Evolutionary conservation across 345 rosid species (phyloP).

Genomic region (rapeseed (Brassica napus)): DNA sequence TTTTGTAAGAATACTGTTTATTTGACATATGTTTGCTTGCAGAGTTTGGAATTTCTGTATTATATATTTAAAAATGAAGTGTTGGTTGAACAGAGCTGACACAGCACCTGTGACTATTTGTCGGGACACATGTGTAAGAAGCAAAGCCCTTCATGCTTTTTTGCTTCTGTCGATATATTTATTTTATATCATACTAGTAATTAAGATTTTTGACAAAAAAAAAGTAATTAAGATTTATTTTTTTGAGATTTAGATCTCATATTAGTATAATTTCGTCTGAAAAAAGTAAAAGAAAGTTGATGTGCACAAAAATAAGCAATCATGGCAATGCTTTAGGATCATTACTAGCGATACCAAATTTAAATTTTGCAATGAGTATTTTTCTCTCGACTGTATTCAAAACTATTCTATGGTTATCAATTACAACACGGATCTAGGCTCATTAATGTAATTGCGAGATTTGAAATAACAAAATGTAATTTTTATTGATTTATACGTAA

Average conservation of each 20-base stretch:
- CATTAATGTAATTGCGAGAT: not conserved
- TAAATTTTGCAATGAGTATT: not conserved
- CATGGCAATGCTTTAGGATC: slow-evolving; percentile 4
- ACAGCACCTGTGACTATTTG: slow-evolving; percentile 44
- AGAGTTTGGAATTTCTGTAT: not conserved
- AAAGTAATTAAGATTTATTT: not conserved
- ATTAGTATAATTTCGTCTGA: not conserved
- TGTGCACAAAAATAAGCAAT: slow-evolving; percentile 1
- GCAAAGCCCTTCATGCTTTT: slow-evolving; percentile 36
- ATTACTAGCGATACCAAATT: slow-evolving; percentile 8
- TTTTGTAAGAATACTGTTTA: not conserved
- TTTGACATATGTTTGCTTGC: slow-evolving; percentile 1
- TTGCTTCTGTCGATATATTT: slow-evolving; percentile 6
- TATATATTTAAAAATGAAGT: slow-evolving; percentile 5
- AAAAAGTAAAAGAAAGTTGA: slow-evolving; percentile 18
- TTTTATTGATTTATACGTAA: not conserved
- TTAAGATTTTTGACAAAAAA: not conserved
- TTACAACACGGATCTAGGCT: not conserved
- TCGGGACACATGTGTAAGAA: slow-evolving; percentile 45
- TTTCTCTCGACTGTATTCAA: not conserved
- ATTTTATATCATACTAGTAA: not conserved
- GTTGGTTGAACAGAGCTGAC: slow-evolving; percentile 31
- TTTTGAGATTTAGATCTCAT: not conserved
- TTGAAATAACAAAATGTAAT: not conserved
- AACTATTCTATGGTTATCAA: not conserved